A percentile compares a stretch with the other conserved stretches of the same genome.
These are phyloP conservation scores for Leishmania guyanensis DNA, from an alignment of 208 protist genomes.

Conservation along the genomic window DNA sequence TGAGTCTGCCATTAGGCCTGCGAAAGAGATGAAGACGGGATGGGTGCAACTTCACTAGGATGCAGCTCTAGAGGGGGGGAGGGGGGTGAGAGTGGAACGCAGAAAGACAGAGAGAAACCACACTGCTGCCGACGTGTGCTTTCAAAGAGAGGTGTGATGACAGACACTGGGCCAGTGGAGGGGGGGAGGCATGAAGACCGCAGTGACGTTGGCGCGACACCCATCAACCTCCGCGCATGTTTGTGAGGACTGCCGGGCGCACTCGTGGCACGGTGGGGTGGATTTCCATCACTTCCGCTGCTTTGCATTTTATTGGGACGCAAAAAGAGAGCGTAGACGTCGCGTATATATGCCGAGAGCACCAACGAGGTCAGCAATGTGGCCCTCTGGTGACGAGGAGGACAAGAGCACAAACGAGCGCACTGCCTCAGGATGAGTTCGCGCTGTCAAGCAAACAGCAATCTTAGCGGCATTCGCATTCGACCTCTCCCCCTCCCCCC, in stretches of 20 bases:
- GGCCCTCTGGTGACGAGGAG: not conserved
- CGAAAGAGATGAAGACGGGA: not conserved
- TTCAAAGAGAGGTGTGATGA: not conserved
- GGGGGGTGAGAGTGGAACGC: not conserved
- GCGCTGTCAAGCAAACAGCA: not conserved
- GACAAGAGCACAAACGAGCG: not conserved
- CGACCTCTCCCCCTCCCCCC: not conserved
- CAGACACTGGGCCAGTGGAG: not conserved
- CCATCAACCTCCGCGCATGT: not conserved
- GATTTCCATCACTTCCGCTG: not conserved
- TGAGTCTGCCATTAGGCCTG: not conserved
- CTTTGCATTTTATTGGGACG: not conserved
- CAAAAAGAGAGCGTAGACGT: not conserved
- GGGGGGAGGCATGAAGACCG: not conserved
- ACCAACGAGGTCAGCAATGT: not conserved
- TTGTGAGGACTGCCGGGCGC: not conserved
- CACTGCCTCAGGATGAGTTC: not conserved
- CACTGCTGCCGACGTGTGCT: too few relatives aligned
- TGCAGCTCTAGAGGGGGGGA: not conserved
- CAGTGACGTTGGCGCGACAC: not conserved
- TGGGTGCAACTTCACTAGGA: not conserved
- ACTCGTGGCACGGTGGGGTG: too few relatives aligned
- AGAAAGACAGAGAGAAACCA: not conserved
- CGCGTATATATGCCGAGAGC: not conserved
- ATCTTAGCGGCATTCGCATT: not conserved